phyloP scores from a whole-genome alignment of 768 basidiomycete species.

The Exidia glandulosa region DNA sequence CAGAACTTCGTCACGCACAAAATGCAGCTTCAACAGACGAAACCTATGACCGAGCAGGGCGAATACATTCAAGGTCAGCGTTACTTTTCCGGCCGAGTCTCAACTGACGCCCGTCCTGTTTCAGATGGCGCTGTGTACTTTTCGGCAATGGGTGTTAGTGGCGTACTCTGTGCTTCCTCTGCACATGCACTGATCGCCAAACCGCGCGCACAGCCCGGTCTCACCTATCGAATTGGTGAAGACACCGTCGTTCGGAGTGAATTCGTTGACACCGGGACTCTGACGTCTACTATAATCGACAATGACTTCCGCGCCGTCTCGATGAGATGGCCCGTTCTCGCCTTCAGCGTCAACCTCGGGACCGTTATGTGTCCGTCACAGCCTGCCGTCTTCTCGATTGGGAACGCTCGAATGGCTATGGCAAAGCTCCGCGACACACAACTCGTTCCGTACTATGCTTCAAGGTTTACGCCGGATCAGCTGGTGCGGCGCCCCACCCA shows the following conservation, averaged over 20 bases:
- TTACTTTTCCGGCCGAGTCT: too few relatives aligned
- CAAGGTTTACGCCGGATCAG: slow-evolving; percentile 12
- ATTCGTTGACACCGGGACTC: slow-evolving; percentile 7
- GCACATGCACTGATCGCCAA: too few relatives aligned
- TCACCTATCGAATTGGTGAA: slow-evolving; percentile 7
- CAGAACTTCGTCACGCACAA: neutral
- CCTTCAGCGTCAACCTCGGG: slow-evolving; percentile 9
- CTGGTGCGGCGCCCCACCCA: neutral
- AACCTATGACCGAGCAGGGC: neutral
- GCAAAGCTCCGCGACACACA: neutral
- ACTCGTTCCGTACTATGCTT: slow-evolving; percentile 17
- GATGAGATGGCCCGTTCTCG: slow-evolving; percentile 10
- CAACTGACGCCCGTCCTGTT: too few relatives aligned
- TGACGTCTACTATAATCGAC: slow-evolving; percentile 8
- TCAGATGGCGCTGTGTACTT: too few relatives aligned
- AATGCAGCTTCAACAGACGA: neutral
- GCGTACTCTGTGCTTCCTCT: too few relatives aligned
- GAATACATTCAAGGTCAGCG: too few relatives aligned
- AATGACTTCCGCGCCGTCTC: slow-evolving; percentile 8
- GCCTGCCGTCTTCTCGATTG: slow-evolving; percentile 22
- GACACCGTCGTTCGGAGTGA: slow-evolving; percentile 7
- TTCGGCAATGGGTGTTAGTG: too few relatives aligned
- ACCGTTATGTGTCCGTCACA: slow-evolving; percentile 6
- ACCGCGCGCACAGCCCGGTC: too few relatives aligned
- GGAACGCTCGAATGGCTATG: slow-evolving; percentile 24